Conservation (phyloP, 2,329 filamentous ascomycete species). For the Colletotrichum sp. region DNA sequence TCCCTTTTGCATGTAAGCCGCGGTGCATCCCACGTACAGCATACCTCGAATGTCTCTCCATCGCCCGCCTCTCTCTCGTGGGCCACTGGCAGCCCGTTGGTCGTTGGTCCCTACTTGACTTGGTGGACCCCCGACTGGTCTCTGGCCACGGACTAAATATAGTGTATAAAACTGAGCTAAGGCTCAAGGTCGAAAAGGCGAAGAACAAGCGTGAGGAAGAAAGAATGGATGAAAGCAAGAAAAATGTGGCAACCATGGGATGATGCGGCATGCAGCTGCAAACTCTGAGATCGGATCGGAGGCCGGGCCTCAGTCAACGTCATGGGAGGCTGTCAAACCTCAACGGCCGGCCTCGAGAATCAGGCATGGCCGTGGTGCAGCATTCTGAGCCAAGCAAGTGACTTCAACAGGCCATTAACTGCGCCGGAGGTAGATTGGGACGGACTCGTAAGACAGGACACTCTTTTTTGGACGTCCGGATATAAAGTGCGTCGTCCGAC, state of each 20-base stretch:
- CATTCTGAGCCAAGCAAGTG: not conserved
- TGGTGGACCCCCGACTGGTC: not conserved
- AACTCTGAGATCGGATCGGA: not conserved
- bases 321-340: not conserved
- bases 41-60: slow-evolving; percentile 12
- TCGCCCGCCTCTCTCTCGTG: not conserved
- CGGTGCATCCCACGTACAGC: slow-evolving; percentile 12
- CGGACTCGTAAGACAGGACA: not conserved
- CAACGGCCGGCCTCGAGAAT: not conserved
- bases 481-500: not conserved
- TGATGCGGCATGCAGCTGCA: not conserved
- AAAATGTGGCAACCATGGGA: not conserved
- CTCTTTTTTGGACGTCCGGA: not conserved
- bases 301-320: not conserved
- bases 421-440: not conserved
- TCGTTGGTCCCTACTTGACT: not conserved
- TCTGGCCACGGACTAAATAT: slow-evolving; percentile 13
- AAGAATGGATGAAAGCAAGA: slow-evolving; percentile 1
- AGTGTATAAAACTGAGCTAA: slow-evolving; percentile 4
- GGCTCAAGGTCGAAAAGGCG: not conserved
- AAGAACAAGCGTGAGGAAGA: not conserved
- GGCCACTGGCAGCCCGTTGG: slow-evolving; percentile 6
- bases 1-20: slow-evolving; percentile 5
- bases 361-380: not conserved
- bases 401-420: not conserved